Evolutionary conservation across 1,284 basidiomycete genomes (phyloP).

Genomic region (Cystobasidium sp.): DNA sequence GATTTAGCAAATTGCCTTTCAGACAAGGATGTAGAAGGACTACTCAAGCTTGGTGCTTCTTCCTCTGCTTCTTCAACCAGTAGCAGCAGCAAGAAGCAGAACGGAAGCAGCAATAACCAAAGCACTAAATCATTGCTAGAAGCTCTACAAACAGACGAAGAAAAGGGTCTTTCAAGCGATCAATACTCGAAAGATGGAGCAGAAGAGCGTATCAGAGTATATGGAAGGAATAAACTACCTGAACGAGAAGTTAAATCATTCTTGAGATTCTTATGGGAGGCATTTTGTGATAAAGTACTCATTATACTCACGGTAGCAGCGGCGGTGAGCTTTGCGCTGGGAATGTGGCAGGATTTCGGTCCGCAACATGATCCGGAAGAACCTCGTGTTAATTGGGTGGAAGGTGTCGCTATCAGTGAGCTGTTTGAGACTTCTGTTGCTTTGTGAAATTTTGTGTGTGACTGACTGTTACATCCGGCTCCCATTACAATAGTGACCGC

Average conservation of each 20-base stretch:
- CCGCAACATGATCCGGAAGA: constrained; percentile 38
- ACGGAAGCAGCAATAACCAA: background rate
- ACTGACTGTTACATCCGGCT: background rate
- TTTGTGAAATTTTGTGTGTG: background rate
- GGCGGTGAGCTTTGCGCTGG: constrained; percentile 40
- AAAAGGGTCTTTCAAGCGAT: constrained; percentile 36
- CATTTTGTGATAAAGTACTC: constrained; percentile 42
- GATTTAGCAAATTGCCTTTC: constrained; percentile 28
- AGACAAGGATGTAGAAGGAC: constrained; percentile 33
- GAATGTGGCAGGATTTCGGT: constrained; percentile 42
- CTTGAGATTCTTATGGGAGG: constrained; percentile 41
- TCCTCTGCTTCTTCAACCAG: background rate
- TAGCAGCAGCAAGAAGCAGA: background rate
- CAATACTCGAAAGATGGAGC: constrained; percentile 27
- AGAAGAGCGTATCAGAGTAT: constrained; percentile 36
- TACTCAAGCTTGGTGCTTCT: constrained; percentile 19
- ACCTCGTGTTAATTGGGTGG: constrained; percentile 43
- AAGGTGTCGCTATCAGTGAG: constrained; percentile 42
- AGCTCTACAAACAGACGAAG: constrained; percentile 35
- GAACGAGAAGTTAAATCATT: constrained; percentile 38
- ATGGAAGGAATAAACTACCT: constrained; percentile 37
- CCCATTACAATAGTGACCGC: constrained; percentile 24
- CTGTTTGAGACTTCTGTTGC: background rate
- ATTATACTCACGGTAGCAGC: constrained; percentile 39
- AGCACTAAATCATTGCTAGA: constrained; percentile 4